These are phyloP conservation scores for Salix brachista DNA, from an alignment of 345 rosid genomes.

Conservation along the genomic window DNA sequence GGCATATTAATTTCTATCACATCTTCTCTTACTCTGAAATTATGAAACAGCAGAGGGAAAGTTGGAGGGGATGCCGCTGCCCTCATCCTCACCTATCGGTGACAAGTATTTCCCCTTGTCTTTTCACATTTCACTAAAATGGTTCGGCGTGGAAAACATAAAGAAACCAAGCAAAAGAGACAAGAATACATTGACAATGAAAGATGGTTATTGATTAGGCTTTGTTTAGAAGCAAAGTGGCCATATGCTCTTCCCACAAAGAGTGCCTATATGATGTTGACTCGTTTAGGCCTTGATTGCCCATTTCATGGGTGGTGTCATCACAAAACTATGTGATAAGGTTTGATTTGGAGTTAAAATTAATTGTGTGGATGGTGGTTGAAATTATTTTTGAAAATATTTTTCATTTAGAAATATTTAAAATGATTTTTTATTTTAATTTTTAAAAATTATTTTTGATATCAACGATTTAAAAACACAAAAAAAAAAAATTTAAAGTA, in stretches of 20 bases:
- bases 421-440: no score
- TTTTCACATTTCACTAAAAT: neutral
- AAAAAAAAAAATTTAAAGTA: no score
- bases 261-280: conserved; percentile 12
- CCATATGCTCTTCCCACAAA: neutral
- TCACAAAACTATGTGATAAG: neutral
- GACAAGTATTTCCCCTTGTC: neutral
- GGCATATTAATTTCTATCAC: no score
- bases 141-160: neutral
- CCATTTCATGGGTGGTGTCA: neutral
- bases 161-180: neutral
- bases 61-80: neutral
- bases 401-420: no score
- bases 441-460: no score
- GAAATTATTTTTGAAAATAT: no score
- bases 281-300: conserved; percentile 4
- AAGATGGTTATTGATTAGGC: neutral
- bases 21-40: neutral
- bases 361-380: no score
- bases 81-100: conserved; percentile 15
- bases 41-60: neutral
- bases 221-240: conserved; percentile 8
- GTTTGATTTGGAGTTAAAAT: conserved; percentile 12
- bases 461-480: rapidly evolving
- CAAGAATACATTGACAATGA: neutral